Evolutionary conservation across 805 yeast species (phyloP), one percentile per base, ranked within the genome.

Genomic region (Suhomyces prunicola): DNA sequence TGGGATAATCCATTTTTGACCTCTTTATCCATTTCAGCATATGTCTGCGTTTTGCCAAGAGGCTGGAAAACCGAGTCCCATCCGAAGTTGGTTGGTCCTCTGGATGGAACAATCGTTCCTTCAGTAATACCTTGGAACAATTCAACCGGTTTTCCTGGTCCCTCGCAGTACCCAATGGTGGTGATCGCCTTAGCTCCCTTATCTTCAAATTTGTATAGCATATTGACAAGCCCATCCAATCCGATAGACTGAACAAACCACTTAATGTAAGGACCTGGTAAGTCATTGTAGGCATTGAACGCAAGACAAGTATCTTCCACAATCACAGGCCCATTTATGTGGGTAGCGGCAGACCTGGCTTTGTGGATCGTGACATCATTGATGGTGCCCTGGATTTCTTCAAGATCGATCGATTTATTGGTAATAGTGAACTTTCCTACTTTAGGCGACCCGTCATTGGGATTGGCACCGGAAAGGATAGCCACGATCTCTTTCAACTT

Each of bases 31-130:
- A 94, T 83, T 69, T 94, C 97, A 9, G 97, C 98, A 65, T 90
- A 92, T 0, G 79, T 72, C 64, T 85, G 74, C 19, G 79, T 72
- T 61, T 69, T 84, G 2, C 96, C 97, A 26, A 75, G 73, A 2
- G 99, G 99, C 71, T 86, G 79, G 69, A 94, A 94, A 48, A 89
- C 74, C 6, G 97, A 85, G 71, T 94, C 97, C 96, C 97, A 94
- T 1, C 99, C 99, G 67, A 94, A 94, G 54, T 81, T 79, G 12
- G 84, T 80, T 6, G 89, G 89, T 1, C 97, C 97, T 54, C 96
- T 74, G 35, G 85, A 78, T 13, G 76, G 74, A 5, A 92, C 98
- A 63, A 94, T 92, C 7, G 60, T 70, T 22, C 99, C 99, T 10
- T 80, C 76, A 1, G 96, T 88, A 46, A 82, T 70, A 6, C 99